Evolutionary conservation across 495 filamentous ascomycete species (phyloP).

Genomic region (Alectoria sarmentosa): DNA sequence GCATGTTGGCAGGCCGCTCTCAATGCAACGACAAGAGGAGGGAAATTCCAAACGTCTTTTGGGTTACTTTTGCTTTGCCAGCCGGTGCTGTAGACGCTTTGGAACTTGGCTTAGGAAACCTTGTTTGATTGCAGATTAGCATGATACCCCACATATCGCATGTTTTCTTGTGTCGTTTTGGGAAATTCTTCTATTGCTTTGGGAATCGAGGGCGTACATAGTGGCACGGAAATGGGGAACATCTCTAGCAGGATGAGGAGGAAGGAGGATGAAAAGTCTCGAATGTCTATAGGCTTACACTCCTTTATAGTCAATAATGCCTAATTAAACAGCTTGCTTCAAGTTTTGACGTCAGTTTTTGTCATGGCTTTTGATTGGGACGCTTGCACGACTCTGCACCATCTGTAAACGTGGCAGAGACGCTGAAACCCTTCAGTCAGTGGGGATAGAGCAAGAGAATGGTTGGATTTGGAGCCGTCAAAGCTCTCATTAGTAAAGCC

Average conservation of each 20-base stretch:
- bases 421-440: neutral
- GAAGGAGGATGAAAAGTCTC: neutral
- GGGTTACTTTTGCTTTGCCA: neutral
- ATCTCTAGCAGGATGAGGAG: neutral
- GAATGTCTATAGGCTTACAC: neutral
- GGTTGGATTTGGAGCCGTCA: neutral
- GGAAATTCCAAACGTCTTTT: no score
- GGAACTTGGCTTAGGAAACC: neutral
- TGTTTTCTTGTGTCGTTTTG: neutral
- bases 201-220: neutral
- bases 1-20: no score
- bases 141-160: constrained; percentile 4
- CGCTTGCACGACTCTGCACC: neutral
- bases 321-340: neutral
- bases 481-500: neutral
- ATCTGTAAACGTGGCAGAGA: neutral
- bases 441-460: neutral
- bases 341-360: neutral
- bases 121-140: neutral
- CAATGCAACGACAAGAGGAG: no score
- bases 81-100: neutral
- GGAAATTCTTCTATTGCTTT: neutral
- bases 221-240: neutral
- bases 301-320: neutral
- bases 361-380: neutral